These are phyloP conservation scores for Ogataea ramenticola DNA, from an alignment of 805 yeast species.

Conservation along the genomic window DNA sequence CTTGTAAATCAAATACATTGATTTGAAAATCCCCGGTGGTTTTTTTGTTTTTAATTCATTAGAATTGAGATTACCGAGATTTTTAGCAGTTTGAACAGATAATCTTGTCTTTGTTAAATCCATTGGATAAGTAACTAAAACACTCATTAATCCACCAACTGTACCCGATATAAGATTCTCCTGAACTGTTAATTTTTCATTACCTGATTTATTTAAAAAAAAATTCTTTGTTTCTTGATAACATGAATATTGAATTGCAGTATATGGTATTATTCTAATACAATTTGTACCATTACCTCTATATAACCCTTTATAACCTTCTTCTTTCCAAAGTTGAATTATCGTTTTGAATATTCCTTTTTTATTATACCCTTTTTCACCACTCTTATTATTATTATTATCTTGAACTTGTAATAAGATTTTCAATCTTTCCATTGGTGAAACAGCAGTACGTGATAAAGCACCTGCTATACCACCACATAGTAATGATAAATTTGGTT, in stretches of 20 bases:
- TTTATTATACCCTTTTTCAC: conserved; percentile 31
- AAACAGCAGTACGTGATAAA: conserved; percentile 80
- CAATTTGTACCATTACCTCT: conserved; percentile 91
- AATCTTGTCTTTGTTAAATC: conserved; percentile 87
- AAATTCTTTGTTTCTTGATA: conserved; percentile 55
- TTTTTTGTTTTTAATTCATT: conserved; percentile 29
- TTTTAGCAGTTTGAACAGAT: conserved; percentile 76
- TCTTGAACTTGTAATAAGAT: conserved; percentile 88
- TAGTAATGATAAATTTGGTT: conserved; percentile 54
- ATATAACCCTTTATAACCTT: conserved; percentile 85
- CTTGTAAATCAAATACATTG: conserved; percentile 50
- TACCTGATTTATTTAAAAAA: conserved; percentile 24
- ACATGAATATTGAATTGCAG: conserved; percentile 88
- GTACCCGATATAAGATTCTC: conserved; percentile 74
- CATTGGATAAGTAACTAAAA: conserved; percentile 81
- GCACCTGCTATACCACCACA: conserved; percentile 81
- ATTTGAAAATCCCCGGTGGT: conserved; percentile 67
- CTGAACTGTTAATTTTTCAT: conserved; percentile 35
- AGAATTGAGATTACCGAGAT: conserved; percentile 34
- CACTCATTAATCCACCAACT: conserved; percentile 73
- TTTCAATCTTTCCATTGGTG: conserved; percentile 93
- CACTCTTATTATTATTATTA: conserved; percentile 9
- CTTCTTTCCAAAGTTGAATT: conserved; percentile 73
- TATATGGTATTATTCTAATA: conserved; percentile 83
- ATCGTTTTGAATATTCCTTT: conserved; percentile 70